Evolutionary conservation across 331 rosid genomes (phyloP), one percentile per base, ranked within the genome.

Genomic region (Stylosanthes scabra): DNA sequence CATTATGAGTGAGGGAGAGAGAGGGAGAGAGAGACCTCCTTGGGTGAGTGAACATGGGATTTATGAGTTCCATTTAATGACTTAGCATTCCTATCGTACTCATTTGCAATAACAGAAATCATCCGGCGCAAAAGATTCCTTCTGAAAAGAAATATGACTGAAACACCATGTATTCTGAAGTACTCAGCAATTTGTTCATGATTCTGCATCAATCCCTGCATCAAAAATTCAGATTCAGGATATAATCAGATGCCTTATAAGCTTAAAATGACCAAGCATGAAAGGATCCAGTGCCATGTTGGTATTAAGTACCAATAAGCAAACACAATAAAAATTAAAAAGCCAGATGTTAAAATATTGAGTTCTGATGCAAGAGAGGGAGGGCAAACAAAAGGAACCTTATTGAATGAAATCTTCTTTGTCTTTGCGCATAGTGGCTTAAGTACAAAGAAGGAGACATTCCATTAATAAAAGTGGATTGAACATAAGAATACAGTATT

Each of bases 21-120:
- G n/a, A n/a, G n/a, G n/a, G n/a, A 71, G 68, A 82, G 86, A 83
- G n/a, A 63, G 68, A 95, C 99, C 96, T 95, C 98, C 16, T 73
- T 88, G 50, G 87, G 84, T 50, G 99, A 95, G 86, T 95, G 99
- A 44, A 87, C 92, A 41, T 95, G 99, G 81, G 99, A 95, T 84
- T 95, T 95, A 89, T 95, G 99, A 74, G 97, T 95, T 59, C 99
- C 98, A 20, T 95, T 95, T 66, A 95, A 82, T 31, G 65, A 77
- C 88, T 88, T 95, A 6, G 77, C 84, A 72, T 85, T 87, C 80
- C 82, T 82, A 71, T 95, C 99, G 31, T 88, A 92, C 59, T 84
- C 89, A 76, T 95, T 95, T 51, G 98, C 98, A 63, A 92, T 86
- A 28, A 95, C 84, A 10, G 99, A 95, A 63, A 95, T 79, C 99